Base-by-base conservation (phyloP, 83 land plant genomes). In the Picea engelmannii region DNA sequence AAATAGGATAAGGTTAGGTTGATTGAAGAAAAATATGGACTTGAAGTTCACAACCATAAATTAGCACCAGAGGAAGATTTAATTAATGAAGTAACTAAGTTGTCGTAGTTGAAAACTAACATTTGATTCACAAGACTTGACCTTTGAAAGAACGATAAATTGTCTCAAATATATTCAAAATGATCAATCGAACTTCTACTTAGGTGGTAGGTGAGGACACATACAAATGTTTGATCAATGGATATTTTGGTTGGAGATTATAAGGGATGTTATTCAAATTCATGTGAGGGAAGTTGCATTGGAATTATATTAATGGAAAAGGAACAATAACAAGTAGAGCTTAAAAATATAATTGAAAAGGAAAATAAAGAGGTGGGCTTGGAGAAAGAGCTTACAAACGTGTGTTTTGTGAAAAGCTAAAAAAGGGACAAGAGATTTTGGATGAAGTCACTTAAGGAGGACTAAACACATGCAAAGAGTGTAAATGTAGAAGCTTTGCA, bases 51-150 rank as follows among this genome's bases (percentile, higher is more conserved):
- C 12, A 84, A 76, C 61, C 85, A 88, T 66, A 93, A 93, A 78
- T 82, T 93, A 21, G 83, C 92, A 11, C 92, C 93, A 61, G 98
- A 95, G 88, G 92, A 94, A 38, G 89, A 87, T 66, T 85, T 95
- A 76, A 96, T 94, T 59, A 93, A 89, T 84, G 96, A 95, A 88
- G 96, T 95, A 62, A 93, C 98, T 20, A 93, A 88, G 79, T 93
- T 95, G 65, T 64, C 90, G 92, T 60, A 95, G 91, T 89, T 82
- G 92, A 49, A 90, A 90, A 27, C 31, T 27, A 27, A 27, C 31
- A 27, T 27, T 27, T 27, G 31, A 27, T 27, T 27, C 47, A 42
- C 78, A 85, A 16, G 91, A 42, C 61, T 35, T 66, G 89, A 17
- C 79, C 86, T n/a, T 60, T 67, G 81, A 88, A 12, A 86, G 87